Evolutionary conservation across 2,329 filamentous ascomycete species (phyloP), one percentile per base, ranked within the genome.

Genomic region (Ophiostoma australiae): DNA sequence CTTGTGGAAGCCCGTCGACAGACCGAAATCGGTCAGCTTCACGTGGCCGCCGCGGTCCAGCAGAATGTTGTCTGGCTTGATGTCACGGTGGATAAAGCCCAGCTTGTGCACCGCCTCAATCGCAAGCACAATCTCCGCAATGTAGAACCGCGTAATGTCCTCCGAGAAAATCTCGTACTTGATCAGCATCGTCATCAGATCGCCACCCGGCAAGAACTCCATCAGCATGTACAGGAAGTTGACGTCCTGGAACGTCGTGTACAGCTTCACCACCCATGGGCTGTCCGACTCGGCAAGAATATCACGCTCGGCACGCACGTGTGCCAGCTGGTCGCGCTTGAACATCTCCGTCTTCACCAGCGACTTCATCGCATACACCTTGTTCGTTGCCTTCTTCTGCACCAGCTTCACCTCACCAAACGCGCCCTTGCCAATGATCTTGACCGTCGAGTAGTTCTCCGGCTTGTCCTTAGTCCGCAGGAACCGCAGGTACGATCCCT

Each of bases 81-180:
- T 99, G 78, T 99, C 95, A 85, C 95, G 93, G 84, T 99, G 95
- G 74, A 99, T 97, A 82, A 97, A 99, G 73, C 95, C 95, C 74
- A 98, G 87, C 80, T 97, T 97, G 82, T 99, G 95, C 61, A 99
- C 95, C 17, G 95, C 95, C 79, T 99, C 95, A 75, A 99, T 98
- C n/a, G 95, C 95, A 78, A 98, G 86, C 33, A 97, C 92, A 76
- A 98, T 94, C 80, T 99, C 94, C 33, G 95, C 95, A 88, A 99
- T 99, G 82, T 99, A 99, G 82, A 99, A 99, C 23, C 95, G 89
- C 39, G 95, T 99, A 75, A 99, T 98, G 76, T 99, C 95, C 80
- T 98, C 94, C 0, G 93, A 97, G 80, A 99, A 99, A 80, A 99
- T 97, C 80, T 99, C 95, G 78, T 99, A 99, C 85, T 98, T 99